Evolutionary conservation across 2,329 filamentous ascomycete genomes (phyloP).

Genomic region (Penicillium sp.): DNA sequence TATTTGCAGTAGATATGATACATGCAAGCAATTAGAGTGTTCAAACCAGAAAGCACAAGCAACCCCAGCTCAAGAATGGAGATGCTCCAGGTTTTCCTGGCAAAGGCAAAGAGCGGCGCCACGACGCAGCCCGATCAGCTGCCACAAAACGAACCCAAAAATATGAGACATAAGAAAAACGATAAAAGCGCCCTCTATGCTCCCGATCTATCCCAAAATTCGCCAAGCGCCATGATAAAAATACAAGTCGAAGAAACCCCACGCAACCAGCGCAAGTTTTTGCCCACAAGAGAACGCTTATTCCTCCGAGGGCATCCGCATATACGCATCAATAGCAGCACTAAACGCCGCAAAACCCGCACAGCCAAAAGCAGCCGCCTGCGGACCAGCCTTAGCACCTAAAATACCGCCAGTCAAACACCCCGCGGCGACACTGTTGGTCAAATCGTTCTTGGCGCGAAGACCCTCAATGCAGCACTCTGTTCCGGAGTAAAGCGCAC

Average conservation of each 20-base stretch:
- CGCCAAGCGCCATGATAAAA: constrained; percentile 20
- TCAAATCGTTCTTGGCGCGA: constrained; percentile 89
- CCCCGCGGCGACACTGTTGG: constrained; percentile 82
- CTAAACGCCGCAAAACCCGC: constrained; percentile 92
- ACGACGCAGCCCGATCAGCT: not conserved
- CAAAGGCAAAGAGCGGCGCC: not conserved
- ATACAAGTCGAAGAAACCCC: constrained; percentile 18
- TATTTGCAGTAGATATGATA: constrained; percentile 23
- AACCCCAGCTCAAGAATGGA: not conserved
- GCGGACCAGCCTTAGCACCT: constrained; percentile 82
- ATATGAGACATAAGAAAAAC: not conserved
- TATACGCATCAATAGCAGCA: constrained; percentile 87
- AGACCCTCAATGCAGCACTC: constrained; percentile 93
- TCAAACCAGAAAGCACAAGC: constrained; percentile 22
- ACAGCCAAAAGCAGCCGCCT: constrained; percentile 84
- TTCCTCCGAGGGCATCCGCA: constrained; percentile 67
- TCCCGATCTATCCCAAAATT: constrained; percentile 23
- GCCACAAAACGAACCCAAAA: not conserved
- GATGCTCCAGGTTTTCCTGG: not conserved
- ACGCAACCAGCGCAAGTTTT: not conserved
- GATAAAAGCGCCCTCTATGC: constrained; percentile 29
- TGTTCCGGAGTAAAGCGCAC: constrained; percentile 85
- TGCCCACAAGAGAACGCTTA: constrained; percentile 1
- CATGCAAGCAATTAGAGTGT: constrained; percentile 18
- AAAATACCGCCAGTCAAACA: constrained; percentile 90